Evolutionary conservation across 306 rosid species (phyloP), one percentile per base, ranked within the genome.

Genomic region (Pterocarpus santalinus): DNA sequence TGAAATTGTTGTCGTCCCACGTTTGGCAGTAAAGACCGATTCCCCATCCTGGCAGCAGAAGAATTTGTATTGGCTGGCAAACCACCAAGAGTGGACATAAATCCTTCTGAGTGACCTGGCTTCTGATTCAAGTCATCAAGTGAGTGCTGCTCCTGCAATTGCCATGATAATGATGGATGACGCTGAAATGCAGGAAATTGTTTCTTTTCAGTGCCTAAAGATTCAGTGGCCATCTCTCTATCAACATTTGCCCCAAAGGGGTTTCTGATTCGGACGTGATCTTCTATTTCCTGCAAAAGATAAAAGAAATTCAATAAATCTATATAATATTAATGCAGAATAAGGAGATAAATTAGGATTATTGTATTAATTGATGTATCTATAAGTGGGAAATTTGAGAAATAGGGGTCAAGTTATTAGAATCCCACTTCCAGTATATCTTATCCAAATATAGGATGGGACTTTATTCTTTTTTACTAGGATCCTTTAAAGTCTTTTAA

Each of bases 111-210:
- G 30, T 79, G 85, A 78, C 66, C 87, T 8, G 86, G 76, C 75
- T 70, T 82, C 80, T 43, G 56, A 79, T 89, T 65, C 79, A 73
- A 72, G 65, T 79, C 84, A 75, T 84, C 91, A 72, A 78, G 62
- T 52, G 87, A 68, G 3, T 78, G 85, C 5, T 86, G 82, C 61
- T 89, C 90, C 85, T 85, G 91, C 62, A 88, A 61, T 72, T 86
- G 73, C 97, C 97, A 91, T 61, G 91, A 88, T 68, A 83, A 80
- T 65, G 90, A 79, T 35, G 85, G 44, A 69, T 69, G 87, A 35
- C 12, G 82, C 62, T 76, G 82, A 69, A 81, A 79, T 51, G 85
- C 86, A 80, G 86, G 82, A 17, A 74, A 28, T 53, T 88, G 92
- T 80, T 88, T 89, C 62, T 77, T 88, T 4, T 56, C 88, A 74